phyloP scores from a whole-genome alignment of 1,139 yeast genomes.

The Casaregolazyma suthepensis region DNA sequence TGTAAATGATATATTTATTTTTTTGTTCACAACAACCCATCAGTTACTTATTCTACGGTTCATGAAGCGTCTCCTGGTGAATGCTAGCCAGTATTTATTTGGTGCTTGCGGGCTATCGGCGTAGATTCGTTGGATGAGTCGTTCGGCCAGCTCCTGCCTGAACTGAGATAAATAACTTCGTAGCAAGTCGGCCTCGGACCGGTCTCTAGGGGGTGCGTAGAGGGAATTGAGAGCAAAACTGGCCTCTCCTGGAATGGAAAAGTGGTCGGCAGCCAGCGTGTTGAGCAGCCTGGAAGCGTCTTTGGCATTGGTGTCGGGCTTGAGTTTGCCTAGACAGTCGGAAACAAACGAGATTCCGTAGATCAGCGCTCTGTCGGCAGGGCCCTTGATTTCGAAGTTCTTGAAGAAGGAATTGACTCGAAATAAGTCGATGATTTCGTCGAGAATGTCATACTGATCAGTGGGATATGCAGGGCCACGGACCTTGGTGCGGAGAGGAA shows the following conservation, averaged over 20 bases:
- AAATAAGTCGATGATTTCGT: slow-evolving; percentile 84
- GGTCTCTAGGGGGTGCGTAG: slow-evolving; percentile 69
- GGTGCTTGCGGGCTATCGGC: slow-evolving; percentile 38
- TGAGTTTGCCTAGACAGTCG: slow-evolving; percentile 68
- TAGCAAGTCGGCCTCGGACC: slow-evolving; percentile 70
- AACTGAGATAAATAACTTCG: slow-evolving; percentile 81
- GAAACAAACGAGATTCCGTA: slow-evolving; percentile 91
- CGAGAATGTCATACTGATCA: slow-evolving; percentile 83
- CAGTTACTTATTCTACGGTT: slow-evolving; percentile 49
- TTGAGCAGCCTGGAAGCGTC: slow-evolving; percentile 75
- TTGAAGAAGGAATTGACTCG: slow-evolving; percentile 95
- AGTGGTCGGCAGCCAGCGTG: slow-evolving; percentile 80
- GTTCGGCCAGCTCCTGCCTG: slow-evolving; percentile 85
- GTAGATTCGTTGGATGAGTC: slow-evolving; percentile 73
- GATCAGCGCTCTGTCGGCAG: slow-evolving; percentile 88
- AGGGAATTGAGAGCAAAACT: slow-evolving; percentile 87
- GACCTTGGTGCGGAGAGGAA: slow-evolving; percentile 76
- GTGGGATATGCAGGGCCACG: slow-evolving; percentile 92
- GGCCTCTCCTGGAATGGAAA: slow-evolving; percentile 90
- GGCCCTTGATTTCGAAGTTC: slow-evolving; percentile 94
- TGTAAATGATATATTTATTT: background rate
- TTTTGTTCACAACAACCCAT: background rate
- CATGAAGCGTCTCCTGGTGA: slow-evolving; percentile 92
- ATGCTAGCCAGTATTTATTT: slow-evolving; percentile 83
- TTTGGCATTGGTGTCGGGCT: slow-evolving; percentile 29